These are phyloP conservation scores for Talaromyces sp. DNA, from an alignment of 2,329 filamentous ascomycete species.

Conservation along the genomic window DNA sequence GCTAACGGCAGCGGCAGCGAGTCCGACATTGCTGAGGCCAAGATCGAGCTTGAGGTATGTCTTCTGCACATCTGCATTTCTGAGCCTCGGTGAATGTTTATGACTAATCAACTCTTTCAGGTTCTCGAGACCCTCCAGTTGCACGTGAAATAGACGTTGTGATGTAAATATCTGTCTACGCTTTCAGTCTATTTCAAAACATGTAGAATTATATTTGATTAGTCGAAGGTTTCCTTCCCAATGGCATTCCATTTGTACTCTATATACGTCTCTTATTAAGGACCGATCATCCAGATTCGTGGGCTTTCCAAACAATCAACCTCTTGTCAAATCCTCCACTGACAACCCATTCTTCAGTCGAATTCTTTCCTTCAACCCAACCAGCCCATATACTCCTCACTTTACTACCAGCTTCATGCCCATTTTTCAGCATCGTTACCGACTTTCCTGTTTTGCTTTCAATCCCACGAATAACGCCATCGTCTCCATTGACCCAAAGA, in stretches of 20 bases:
- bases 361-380: slow-evolving; percentile 31
- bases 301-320: slow-evolving; percentile 55
- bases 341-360: slow-evolving; percentile 52
- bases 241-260: slow-evolving; percentile 22
- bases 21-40: slow-evolving; percentile 96
- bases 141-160: slow-evolving; percentile 44
- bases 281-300: neutral
- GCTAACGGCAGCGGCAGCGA: slow-evolving; percentile 86
- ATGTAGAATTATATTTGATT: slow-evolving; percentile 41
- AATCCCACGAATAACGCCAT: slow-evolving; percentile 58
- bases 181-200: slow-evolving; percentile 20
- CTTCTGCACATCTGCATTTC: slow-evolving; percentile 9
- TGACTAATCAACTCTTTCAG: slow-evolving; percentile 27
- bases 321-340: slow-evolving; percentile 63
- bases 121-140: slow-evolving; percentile 50
- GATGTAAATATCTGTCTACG: slow-evolving; percentile 40
- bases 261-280: neutral
- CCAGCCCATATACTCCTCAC: slow-evolving; percentile 58
- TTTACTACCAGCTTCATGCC: slow-evolving; percentile 56
- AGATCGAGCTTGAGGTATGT: slow-evolving; percentile 94
- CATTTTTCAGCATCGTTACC: slow-evolving; percentile 46
- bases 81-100: neutral
- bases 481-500: slow-evolving; percentile 63
- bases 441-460: slow-evolving; percentile 58
- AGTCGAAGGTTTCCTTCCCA: slow-evolving; percentile 22